Conservation (phyloP, 1,284 basidiomycete genomes). For the Schizophyllum amplum region DNA sequence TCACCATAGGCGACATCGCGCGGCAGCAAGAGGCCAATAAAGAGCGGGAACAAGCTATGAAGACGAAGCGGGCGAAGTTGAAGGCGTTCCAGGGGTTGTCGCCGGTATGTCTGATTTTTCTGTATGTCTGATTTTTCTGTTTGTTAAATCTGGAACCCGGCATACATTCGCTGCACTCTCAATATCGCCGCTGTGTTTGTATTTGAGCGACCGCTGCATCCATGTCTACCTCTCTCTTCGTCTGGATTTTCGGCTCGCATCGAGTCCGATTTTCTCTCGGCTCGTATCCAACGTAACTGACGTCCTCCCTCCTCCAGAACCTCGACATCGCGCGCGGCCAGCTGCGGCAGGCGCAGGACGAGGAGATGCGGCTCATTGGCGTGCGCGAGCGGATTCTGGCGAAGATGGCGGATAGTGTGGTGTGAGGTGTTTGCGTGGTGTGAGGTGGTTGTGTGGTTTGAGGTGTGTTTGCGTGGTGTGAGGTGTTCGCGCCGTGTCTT, state of each 20-base stretch:
- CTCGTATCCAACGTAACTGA: no score
- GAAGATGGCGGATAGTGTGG: conserved; percentile 33
- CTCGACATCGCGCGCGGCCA: conserved; percentile 36
- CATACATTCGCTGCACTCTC: no score
- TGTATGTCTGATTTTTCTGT: no score
- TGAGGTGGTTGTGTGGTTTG: conserved; percentile 22
- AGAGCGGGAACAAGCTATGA: conserved; percentile 28
- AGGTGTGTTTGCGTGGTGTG: conserved; percentile 21
- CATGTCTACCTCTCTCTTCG: no score
- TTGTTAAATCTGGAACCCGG: no score
- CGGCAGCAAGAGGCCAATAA: conserved; percentile 28
- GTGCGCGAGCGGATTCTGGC: conserved; percentile 37
- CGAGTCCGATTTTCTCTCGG: no score
- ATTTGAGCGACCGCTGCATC: no score
- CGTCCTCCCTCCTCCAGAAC: conserved; percentile 23
- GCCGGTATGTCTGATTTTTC: conserved; percentile 24
- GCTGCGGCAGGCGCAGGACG: conserved; percentile 29
- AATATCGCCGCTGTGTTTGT: no score
- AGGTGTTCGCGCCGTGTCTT: no score
- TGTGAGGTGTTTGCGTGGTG: conserved; percentile 20
- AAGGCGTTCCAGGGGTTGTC: conserved; percentile 40
- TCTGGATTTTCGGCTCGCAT: no score
- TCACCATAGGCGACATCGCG: conserved; percentile 29
- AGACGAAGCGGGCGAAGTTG: conserved; percentile 33
- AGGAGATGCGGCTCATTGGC: conserved; percentile 36